Evolutionary conservation across 2,329 filamentous ascomycete species (phyloP), one percentile per base, ranked within the genome.

Genomic region (Diaporthe sp.): DNA sequence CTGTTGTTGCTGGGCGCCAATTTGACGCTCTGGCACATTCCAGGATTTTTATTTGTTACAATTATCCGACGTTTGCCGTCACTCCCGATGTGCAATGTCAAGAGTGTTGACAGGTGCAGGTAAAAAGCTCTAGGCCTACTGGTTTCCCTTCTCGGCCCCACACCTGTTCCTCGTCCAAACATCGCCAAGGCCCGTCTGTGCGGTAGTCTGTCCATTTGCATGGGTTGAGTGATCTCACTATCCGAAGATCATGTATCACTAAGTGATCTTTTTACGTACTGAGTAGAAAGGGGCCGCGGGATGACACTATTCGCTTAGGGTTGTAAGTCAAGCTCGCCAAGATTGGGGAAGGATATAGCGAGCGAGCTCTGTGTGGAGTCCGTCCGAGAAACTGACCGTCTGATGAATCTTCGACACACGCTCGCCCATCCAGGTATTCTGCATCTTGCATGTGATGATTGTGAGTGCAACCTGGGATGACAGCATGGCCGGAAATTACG

Each of bases 161-260:
- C 61, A 67, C 42, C 42, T 67, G 42, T 67, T 67, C 61, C 61
- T 49, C 61, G 61, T 67, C 61, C 61, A 67, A 67, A 67, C 61
- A 67, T 49, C 12, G 61, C 61, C 61, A 67, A 49, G 61, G 42
- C 42, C 31, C 9, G 61, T 67, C 61, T 67, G 61, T 67, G 61
- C 61, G 42, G 42, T 49, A 47, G 42, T 25, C 61, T 44, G 61
- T n/a, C 42, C 17, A 31, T 22, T 65, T 31, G 61, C 25, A 65
- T 13, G 58, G 58, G 58, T 67, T 49, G 10, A 34, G 17, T 49
- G 61, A 67, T 67, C 61, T 67, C 61, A 67, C 42, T 67, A 49
- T 34, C 37, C 42, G 61, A 67, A 49, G 61, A 67, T 67, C 61
- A 67, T 67, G 61, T 67, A 67, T 67, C 61, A 67, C 42, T 44